Evolutionary conservation across 352 stramenopile genomes (phyloP).

Genomic region (Stephanocyclus meneghinianus): DNA sequence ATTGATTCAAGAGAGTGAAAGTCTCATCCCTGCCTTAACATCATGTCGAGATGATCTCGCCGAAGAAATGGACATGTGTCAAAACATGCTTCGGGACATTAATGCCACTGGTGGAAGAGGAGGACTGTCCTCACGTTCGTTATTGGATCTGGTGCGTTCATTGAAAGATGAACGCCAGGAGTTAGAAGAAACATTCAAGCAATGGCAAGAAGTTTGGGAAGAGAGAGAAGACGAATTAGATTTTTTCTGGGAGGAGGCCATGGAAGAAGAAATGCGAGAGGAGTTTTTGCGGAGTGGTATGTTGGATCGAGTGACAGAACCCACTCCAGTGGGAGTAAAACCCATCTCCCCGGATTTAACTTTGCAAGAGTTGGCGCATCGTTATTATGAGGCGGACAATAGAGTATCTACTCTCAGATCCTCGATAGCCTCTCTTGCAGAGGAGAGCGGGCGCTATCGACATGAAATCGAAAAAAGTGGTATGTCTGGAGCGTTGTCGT

Average conservation of each 20-base stretch:
- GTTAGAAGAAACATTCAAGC: constrained; percentile 38
- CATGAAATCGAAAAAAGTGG: constrained; percentile 64
- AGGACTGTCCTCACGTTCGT: constrained; percentile 44
- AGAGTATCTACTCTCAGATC: constrained; percentile 56
- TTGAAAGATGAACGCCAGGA: constrained; percentile 56
- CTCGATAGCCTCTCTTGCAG: constrained; percentile 69
- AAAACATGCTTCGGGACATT: constrained; percentile 57
- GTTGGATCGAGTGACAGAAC: constrained; percentile 22
- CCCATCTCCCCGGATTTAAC: neutral
- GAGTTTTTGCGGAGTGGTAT: constrained; percentile 24
- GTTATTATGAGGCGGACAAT: constrained; percentile 34
- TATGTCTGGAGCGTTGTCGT: constrained; percentile 66
- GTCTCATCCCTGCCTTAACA: constrained; percentile 36
- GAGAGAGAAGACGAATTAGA: constrained; percentile 64
- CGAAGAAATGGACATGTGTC: constrained; percentile 67
- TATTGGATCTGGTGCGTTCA: constrained; percentile 54
- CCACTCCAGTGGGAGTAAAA: neutral
- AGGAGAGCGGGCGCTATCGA: constrained; percentile 61
- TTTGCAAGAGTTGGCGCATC: constrained; percentile 16
- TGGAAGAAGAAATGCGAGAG: constrained; percentile 26
- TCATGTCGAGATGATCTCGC: constrained; percentile 68
- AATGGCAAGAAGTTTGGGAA: constrained; percentile 34
- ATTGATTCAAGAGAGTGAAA: constrained; percentile 30
- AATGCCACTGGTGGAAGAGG: constrained; percentile 18
- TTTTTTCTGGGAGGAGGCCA: constrained; percentile 54